Evolutionary conservation across 148 eudicot species (phyloP).

Genomic region (Rhododendron simsii): DNA sequence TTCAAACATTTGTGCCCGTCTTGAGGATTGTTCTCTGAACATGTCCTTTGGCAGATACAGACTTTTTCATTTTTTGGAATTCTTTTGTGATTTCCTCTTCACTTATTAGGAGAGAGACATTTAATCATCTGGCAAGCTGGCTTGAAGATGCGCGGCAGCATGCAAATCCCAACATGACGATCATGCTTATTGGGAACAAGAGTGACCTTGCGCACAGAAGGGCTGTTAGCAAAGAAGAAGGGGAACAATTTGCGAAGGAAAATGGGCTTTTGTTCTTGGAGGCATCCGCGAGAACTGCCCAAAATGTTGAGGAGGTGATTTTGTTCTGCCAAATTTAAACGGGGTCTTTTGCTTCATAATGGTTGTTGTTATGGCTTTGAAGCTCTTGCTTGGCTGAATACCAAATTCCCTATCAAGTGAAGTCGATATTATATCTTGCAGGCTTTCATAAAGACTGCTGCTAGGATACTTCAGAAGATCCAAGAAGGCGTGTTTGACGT

Average conservation of each 20-base stretch:
- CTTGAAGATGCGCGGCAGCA: constrained; percentile 82
- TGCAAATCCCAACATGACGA: constrained; percentile 74
- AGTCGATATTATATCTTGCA: constrained; percentile 10
- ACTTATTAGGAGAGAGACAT: constrained; percentile 59
- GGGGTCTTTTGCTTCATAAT: not conserved
- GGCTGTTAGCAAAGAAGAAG: constrained; percentile 84
- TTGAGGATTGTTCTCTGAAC: not conserved
- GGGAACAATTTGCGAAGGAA: constrained; percentile 80
- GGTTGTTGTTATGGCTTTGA: constrained; percentile 1
- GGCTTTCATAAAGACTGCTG: constrained; percentile 64
- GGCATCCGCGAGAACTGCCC: constrained; percentile 71
- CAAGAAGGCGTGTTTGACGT: constrained; percentile 69
- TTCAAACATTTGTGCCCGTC: not conserved
- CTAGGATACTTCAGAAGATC: constrained; percentile 53
- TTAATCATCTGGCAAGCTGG: constrained; percentile 73
- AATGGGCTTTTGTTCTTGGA: constrained; percentile 69
- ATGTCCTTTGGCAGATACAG: not conserved
- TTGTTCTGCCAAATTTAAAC: not conserved
- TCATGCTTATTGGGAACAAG: constrained; percentile 74
- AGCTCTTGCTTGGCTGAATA: not conserved
- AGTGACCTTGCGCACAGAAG: constrained; percentile 70
- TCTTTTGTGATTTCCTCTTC: constrained; percentile 1
- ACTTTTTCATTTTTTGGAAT: not conserved
- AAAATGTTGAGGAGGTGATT: constrained; percentile 69
- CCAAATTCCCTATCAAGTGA: not conserved